phyloP scores from a whole-genome alignment of 208 protist genomes.

The Acanthamoeba royreba region DNA sequence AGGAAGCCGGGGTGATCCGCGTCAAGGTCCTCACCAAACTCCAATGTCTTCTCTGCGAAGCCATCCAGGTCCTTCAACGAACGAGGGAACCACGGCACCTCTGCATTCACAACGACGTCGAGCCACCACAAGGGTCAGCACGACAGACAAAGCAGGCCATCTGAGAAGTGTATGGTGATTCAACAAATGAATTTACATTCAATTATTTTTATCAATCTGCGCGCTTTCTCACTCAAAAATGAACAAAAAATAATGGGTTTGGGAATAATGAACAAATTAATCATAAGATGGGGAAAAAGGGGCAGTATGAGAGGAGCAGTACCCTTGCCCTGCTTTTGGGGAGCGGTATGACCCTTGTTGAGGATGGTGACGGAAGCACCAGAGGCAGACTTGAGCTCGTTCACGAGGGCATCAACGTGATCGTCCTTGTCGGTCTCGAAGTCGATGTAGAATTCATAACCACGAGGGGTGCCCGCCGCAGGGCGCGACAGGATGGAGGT shows the following conservation, averaged over 20 bases:
- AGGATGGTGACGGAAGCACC: neutral
- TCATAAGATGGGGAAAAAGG: no score
- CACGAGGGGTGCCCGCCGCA: neutral
- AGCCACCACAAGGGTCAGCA: neutral
- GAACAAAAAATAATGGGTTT: no score
- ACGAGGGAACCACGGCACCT: conserved; percentile 75
- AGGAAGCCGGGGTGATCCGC: conserved; percentile 93
- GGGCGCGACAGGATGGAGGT: conserved; percentile 10
- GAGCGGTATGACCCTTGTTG: neutral
- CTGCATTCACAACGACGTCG: neutral
- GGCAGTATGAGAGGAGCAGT: no score
- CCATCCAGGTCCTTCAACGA: conserved; percentile 84
- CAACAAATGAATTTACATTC: neutral
- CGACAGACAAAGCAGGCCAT: neutral
- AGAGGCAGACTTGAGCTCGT: neutral
- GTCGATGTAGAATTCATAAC: conserved; percentile 45
- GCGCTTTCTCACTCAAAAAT: no score
- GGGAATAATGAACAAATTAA: no score
- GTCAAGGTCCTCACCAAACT: conserved; percentile 86
- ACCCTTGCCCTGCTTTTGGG: no score
- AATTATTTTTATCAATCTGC: no score
- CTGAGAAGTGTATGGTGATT: neutral
- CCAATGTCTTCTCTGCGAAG: conserved; percentile 85
- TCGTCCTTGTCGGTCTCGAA: conserved; percentile 15
- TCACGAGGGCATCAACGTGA: neutral